Evolutionary conservation across 306 rosid species (phyloP), one percentile per base, ranked within the genome.

Genomic region (Lotus japonicus): DNA sequence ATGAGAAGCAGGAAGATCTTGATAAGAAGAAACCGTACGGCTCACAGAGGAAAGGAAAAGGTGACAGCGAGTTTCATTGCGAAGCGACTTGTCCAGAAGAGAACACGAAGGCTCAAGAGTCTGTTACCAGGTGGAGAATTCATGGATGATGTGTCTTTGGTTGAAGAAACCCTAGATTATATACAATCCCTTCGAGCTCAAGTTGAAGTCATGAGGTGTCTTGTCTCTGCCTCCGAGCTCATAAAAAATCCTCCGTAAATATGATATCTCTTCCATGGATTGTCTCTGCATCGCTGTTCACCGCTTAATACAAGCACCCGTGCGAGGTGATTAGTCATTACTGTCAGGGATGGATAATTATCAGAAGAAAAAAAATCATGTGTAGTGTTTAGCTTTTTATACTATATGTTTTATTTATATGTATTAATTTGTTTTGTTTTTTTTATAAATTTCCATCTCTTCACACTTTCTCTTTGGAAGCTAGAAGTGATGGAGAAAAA

Each of bases 121-220:
- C 70, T 92, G n/a, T 73, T 92, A 10, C 98, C 96, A 7, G 96
- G 98, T 0, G 96, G 96, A 16, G 81, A 87, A 52, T 81, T 42
- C 45, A 81, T 89, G 88, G 95, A 89, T 7, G 89, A 83, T 26
- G 51, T 64, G 15, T 71, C 71, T 51, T 77, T 92, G 88, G 76
- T 92, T 8, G 87, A 80, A 18, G 98, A 92, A 92, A 78, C 96
- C 86, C 92, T 92, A 80, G 98, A 92, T 81, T 92, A 92, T 48
- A 72, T 92, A 0, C 15, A 74, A 44, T 83, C 89, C 12, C 73
- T 92, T 4, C 76, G 66, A 65, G 88, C 90, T 81, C 98, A 92
- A 70, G 90, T 89, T 78, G 92, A 89, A 83, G 95, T 85, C 0
- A 89, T 92, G 98, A 59, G 90, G 52, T 81, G 75, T 74, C 66